Evolutionary conservation across 495 filamentous ascomycete species (phyloP).

Genomic region (Amphirosellinia nigrospora): DNA sequence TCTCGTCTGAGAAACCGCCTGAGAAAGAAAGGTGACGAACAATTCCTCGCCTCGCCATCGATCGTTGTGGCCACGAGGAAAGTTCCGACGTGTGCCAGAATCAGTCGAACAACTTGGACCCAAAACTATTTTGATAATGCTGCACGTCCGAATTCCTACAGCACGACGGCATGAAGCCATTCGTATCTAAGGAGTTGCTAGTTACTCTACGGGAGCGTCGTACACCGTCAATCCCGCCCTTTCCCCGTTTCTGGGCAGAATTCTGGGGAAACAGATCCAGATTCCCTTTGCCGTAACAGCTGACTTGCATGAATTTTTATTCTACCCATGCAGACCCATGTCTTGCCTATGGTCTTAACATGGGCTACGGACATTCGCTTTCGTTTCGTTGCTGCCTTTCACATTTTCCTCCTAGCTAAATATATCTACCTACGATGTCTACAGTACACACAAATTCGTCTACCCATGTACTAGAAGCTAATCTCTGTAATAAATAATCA

Average conservation of each 20-base stretch:
- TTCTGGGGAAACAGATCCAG: conserved; percentile 7
- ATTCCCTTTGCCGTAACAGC: neutral
- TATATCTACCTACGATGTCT: neutral
- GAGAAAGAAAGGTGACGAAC: neutral
- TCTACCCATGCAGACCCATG: no score
- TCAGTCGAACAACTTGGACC: neutral
- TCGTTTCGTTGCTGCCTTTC: neutral
- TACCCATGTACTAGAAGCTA: neutral
- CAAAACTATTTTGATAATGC: neutral
- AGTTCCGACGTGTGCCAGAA: neutral
- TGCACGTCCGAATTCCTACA: neutral
- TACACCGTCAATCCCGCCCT: neutral
- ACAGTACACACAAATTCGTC: neutral
- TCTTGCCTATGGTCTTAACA: neutral
- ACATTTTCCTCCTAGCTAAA: neutral
- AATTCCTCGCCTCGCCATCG: conserved; percentile 1
- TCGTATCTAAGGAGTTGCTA: neutral
- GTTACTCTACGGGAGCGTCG: no score
- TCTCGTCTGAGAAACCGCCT: neutral
- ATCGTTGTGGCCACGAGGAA: no score
- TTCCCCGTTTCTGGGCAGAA: conserved; percentile 1
- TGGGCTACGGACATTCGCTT: neutral
- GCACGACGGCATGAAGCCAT: neutral
- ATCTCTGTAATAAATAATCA: neutral
- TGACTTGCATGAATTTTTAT: conserved; percentile 6